phyloP scores from a whole-genome alignment of 169 alveolate genomes.

The Plasmodium adleri region DNA sequence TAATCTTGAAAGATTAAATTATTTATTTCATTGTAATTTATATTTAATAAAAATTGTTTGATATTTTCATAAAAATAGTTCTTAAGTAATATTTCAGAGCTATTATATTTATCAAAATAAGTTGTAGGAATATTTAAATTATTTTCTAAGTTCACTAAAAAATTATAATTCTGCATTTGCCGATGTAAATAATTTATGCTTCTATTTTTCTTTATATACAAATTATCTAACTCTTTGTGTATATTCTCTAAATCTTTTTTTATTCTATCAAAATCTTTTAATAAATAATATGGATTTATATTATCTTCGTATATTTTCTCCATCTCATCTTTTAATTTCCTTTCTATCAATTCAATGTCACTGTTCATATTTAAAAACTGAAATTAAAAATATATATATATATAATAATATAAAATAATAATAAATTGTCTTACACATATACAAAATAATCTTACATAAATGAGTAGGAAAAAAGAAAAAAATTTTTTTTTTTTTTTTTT shows the following conservation, averaged over 20 bases:
- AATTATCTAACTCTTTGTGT: conserved; percentile 24
- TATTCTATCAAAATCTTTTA: conserved; percentile 62
- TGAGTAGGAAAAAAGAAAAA: neutral
- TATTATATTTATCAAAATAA: conserved; percentile 40
- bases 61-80: conserved; percentile 60
- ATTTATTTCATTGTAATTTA: conserved; percentile 60
- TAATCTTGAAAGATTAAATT: conserved; percentile 20
- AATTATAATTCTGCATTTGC: conserved; percentile 75
- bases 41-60: conserved; percentile 43
- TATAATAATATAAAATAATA: no score
- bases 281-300: conserved; percentile 47
- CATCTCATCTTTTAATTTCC: conserved; percentile 63
- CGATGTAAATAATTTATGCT: conserved; percentile 51
- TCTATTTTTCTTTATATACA: conserved; percentile 53
- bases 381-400: neutral
- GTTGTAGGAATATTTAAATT: conserved; percentile 48
- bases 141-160: conserved; percentile 50
- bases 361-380: conserved; percentile 66
- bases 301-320: conserved; percentile 71
- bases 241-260: conserved; percentile 47
- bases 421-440: neutral
- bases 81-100: conserved; percentile 38
- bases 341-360: conserved; percentile 63
- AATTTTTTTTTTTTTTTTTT: neutral
- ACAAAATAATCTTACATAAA: neutral